Base-by-base conservation (phyloP, 169 alveolate species). In the Plasmodium fragile region DNA sequence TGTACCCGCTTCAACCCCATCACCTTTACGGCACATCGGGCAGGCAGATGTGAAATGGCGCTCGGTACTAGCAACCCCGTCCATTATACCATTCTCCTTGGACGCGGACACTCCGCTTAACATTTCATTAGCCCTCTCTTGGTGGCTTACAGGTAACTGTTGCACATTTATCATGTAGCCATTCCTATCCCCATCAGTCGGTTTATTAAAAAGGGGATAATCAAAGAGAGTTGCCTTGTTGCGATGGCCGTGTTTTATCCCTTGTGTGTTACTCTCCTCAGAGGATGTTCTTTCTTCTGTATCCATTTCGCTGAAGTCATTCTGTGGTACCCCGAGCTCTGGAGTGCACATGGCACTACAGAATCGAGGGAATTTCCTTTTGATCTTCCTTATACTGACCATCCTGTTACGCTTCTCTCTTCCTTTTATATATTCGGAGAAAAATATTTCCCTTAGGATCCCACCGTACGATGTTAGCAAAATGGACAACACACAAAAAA, bases 401-500 rank as follows among this genome's bases (percentile, higher is more conserved):
- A 41, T 30, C 6, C 32, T 83, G 41, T 45, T 30, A 3, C 36
- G 52, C 22, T 53, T 18, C 11, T 78, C 59, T 59, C 70, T 82
- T 39, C 72, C 28, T 16, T 65, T 78, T 7, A 59, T 55, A 78
- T 89, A 89, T 32, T 79, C 94, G n/a, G 32, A 59, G 81, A 89
- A 89, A 41, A 89, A 89, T 41, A 89, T 77, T 89, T 89, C 94
- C 28, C 94, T 77, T 13, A 89, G 22, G 22, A 89, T 49, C 10
- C 94, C 94, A n/a, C 94, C 89, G 18, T 59, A 89, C 0, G 94
- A 77, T 39, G 94, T 89, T 78, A 89, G 71, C 13, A 89, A 32
- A 65, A 89, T 89, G 52, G 94, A 89, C n/a, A 78, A 4, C 28
- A 89, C 32, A 18, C 94, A 89, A 89, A 78, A 70, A 53, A 89